These are phyloP conservation scores for Cladosporium sp. DNA, from an alignment of 2,329 filamentous ascomycete genomes.

Conservation along the genomic window DNA sequence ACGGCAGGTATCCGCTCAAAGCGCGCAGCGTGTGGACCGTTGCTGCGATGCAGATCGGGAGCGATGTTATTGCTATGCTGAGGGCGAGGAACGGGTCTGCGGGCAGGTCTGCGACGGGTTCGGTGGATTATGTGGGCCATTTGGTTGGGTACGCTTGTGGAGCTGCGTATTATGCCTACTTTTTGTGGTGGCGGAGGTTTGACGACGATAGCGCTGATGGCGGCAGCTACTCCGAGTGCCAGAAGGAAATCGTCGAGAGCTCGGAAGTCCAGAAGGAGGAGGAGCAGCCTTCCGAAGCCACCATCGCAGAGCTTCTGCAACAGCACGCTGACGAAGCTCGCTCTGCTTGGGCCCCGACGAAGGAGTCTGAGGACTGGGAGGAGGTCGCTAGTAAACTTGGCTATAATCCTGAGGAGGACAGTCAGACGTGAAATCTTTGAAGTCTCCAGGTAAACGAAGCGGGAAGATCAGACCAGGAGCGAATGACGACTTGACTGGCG, in stretches of 20 bases:
- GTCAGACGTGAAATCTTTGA: neutral
- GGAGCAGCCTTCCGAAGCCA: neutral
- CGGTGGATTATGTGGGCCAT: conserved; percentile 3
- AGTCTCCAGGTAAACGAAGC: too few species aligned
- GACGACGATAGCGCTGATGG: neutral
- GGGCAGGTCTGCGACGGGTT: neutral
- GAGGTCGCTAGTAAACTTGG: conserved; percentile 6
- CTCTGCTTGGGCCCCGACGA: neutral
- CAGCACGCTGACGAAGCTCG: neutral
- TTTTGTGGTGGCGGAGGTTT: neutral
- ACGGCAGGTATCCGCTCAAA: neutral
- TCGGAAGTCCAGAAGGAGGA: neutral
- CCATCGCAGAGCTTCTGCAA: neutral
- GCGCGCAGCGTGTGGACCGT: conserved; percentile 2
- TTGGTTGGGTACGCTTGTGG: conserved; percentile 8
- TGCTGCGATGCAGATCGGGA: neutral
- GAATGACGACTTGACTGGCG: too few species aligned
- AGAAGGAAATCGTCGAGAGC: too few species aligned
- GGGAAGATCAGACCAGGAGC: too few species aligned
- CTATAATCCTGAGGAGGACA: neutral
- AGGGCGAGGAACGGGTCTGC: neutral
- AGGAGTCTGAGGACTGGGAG: conserved; percentile 4
- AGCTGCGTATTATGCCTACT: conserved; percentile 1
- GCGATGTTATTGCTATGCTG: neutral
- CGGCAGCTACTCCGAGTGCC: too few species aligned